Evolutionary conservation across 257 asterid species (phyloP), one percentile per base, ranked within the genome.

Genomic region (Ocimum tenuiflorum): DNA sequence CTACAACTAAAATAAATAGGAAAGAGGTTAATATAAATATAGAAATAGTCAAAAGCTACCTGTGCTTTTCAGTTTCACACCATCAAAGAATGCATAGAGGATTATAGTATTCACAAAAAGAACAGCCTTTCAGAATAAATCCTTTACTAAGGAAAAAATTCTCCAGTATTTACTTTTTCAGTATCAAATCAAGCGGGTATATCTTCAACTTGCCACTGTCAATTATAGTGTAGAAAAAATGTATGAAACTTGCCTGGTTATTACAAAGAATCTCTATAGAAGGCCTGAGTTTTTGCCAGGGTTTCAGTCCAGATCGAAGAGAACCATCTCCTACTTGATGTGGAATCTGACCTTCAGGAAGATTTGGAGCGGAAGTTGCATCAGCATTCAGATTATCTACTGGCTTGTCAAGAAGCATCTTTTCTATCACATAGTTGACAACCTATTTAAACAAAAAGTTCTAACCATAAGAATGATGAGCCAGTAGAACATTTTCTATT

Each of bases 341-440:
- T 33, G 83, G 29, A 68, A 82, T 70, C 77, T 80, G 96, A 48
- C 82, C 82, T 69, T 91, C 95, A 70, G 82, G 74, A 61, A 81
- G 36, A 68, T 75, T 87, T 10, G 82, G 59, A 58, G 76, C 58
- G 68, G 88, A 78, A 66, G 82, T 35, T 42, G 85, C 95, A 70
- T 89, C 97, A 0, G 82, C 74, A 48, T 67, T 87, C 79, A 68
- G 23, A 74, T 71, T 84, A 74, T 89, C 98, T 58, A 75, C 12
- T 24, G 89, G 85, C 83, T 92, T 92, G 73, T 89, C 98, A 51
- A 84, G 98, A 69, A 89, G 86, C 91, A 92, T 81, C 85, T 91
- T 91, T 76, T 91, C 98, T 19, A 85, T 19, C 55, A 91, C 96
- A 82, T 92, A 92, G 83, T 83, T 92, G 79, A 87, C 82, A 58